Evolutionary conservation across 2,329 filamentous ascomycete genomes (phyloP), one percentile per base, ranked within the genome.

Genomic region (Phialophora macrospora): DNA sequence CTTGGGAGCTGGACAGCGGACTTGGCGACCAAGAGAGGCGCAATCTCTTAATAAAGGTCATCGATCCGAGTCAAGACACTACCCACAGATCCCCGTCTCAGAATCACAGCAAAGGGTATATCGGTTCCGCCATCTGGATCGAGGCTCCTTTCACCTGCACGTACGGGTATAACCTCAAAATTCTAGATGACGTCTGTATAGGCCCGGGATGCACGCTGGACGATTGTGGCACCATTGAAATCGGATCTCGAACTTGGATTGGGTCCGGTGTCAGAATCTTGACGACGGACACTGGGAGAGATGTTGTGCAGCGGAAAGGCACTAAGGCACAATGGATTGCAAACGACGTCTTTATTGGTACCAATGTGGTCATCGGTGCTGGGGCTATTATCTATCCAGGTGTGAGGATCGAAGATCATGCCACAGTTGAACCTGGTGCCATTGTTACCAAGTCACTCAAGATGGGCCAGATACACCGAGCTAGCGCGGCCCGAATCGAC

Each of bases 151-250:
- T 99, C 77, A 88, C 85, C 55, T 97, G 94, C 76, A 93, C 97
- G 74, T 97, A 97, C 74, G 95, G 95, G 0, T 98, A 97, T 80
- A 98, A 99, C 76, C 90, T 98, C 72, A 85, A 86, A 55, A 90
- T 99, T 71, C 93, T 91, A 12, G 89, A 93, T 72, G 89, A 95
- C 69, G 92, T 96, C 2, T 86, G 89, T 62, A 90, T 99, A 71
- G 91, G 90, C 20, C 86, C 91, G 62, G 90, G 92, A 73, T 97
- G 93, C 77, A 89, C 88, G 28, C 89, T 98, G 74, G 87, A 93
- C 63, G 95, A 99, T 75, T 89, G 93, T n/a, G 90, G 89, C 75
- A 84, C 88, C 69, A 90, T 98, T 66, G 87, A 83, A 55, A 93
- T 98, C 73, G 93, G 93, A 2, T 87, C 91, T 67, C 80, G 79